These are phyloP conservation scores for Sugiyamaella pinicola DNA, from an alignment of 1,139 yeast species.

Conservation along the genomic window DNA sequence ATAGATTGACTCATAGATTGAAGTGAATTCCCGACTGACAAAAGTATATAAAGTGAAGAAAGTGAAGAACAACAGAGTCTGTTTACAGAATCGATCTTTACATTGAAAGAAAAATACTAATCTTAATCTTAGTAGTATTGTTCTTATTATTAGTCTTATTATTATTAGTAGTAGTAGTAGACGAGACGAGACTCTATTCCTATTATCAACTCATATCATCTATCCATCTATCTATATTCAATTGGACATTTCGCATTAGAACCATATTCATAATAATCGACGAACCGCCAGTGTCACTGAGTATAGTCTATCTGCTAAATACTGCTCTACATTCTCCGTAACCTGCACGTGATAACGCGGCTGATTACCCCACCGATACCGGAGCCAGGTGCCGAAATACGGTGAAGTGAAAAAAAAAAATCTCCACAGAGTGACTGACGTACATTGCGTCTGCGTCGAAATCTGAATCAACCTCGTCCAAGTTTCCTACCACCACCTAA, in stretches of 20 bases:
- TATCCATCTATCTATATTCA: neutral
- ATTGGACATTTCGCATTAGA: too few species aligned
- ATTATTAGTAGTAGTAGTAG: too few species aligned
- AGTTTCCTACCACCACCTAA: neutral
- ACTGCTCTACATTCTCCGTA: neutral
- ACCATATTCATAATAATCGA: too few species aligned
- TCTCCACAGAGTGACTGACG: constrained; percentile 9
- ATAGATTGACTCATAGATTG: constrained; percentile 1
- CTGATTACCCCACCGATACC: constrained; percentile 13
- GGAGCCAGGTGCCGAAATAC: constrained; percentile 8
- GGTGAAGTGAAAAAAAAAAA: constrained; percentile 15
- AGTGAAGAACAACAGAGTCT: neutral
- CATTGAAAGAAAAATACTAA: too few species aligned
- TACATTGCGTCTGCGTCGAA: constrained; percentile 13
- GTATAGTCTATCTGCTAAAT: too few species aligned
- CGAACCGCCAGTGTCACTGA: too few species aligned
- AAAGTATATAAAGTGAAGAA: constrained; percentile 3
- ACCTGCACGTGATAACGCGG: constrained; percentile 3
- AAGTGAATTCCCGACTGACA: neutral
- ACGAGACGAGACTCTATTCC: too few species aligned
- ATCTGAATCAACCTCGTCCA: neutral
- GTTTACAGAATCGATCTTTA: too few species aligned
- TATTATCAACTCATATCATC: neutral
- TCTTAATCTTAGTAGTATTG: too few species aligned
- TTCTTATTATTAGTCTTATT: too few species aligned